Base-by-base conservation (phyloP, 179 eudicot genomes). In the Heliamphora pulchella region DNA sequence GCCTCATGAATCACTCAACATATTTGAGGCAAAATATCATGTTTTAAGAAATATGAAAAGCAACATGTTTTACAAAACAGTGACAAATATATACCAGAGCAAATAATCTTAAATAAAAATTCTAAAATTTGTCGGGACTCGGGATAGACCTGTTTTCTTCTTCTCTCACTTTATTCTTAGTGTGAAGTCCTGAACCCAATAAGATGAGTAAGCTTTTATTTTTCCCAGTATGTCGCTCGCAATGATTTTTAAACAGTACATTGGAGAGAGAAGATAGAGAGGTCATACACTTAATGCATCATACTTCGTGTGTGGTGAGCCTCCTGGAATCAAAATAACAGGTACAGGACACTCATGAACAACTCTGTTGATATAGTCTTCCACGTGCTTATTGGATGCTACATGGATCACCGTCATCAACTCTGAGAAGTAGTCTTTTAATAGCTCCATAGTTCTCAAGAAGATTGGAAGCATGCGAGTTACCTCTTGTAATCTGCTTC, bases 401-500 rank as follows among this genome's bases (percentile, higher is more conserved):
- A 92, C 96, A 71, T 87, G 96, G 84, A 96, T 79, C 70, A 87
- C 80, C 10, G 80, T 59, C 46, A 87, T 85, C 86, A 94, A 80
- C 53, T 89, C 88, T 46, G 93, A 74, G 79, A 90, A 81, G 43
- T 88, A 78, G 74, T 72, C 88, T 79, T 89, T 89, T 79, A 96
- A 69, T 76, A 86, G 77, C 78, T 87, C 82, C 90, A 94, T 72
- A 73, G 98, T 84, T 58, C 86, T 84, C 59, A 83, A 83, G 87
- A 89, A 96, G 76, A 96, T 90, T 41, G 98, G 87, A 83, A 94
- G 91, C 99, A 96, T 96, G 66, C 97, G 98, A 20, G 82, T 84
- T 17, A 96, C 99, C 87, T 94, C 99, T 87, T 94, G 99, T 76
- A 92, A 86, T 88, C 99, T 91, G 90, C 99, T 94, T 82, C 99